phyloP scores from a whole-genome alignment of 805 yeast genomes.

The Sungouiella blattae region DNA sequence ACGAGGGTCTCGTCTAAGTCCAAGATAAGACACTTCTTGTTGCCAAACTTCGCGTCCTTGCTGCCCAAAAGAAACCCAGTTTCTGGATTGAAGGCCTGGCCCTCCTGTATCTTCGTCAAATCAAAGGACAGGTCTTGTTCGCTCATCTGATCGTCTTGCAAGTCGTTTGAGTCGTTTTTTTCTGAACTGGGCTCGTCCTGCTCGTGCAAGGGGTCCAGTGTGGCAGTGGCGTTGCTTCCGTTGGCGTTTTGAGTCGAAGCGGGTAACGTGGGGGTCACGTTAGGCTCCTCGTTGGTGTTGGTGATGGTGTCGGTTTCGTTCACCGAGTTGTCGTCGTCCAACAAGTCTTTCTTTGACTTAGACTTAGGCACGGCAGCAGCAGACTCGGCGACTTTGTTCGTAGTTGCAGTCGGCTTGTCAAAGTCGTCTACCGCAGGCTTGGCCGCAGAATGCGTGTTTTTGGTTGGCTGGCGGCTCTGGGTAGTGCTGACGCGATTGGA shows the following conservation, averaged over 20 bases:
- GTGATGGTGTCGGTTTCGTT: conserved; percentile 43
- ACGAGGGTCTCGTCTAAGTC: conserved; percentile 96
- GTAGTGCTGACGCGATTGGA: conserved; percentile 2
- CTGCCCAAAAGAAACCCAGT: conserved; percentile 66
- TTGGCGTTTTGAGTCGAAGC: neutral
- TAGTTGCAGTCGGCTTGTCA: neutral
- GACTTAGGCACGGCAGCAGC: neutral
- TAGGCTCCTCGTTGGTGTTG: conserved; percentile 29
- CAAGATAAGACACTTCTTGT: conserved; percentile 80
- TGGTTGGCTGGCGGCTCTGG: conserved; percentile 1
- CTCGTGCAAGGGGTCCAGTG: conserved; percentile 1
- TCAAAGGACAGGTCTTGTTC: conserved; percentile 35
- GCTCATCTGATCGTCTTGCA: neutral
- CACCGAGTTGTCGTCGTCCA: conserved; percentile 36
- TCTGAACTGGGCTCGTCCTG: neutral
- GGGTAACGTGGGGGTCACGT: conserved; percentile 13
- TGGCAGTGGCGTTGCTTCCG: conserved; percentile 2
- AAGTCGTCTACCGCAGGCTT: too few species aligned
- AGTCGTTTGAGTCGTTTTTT: neutral
- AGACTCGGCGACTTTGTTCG: neutral
- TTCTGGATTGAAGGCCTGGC: conserved; percentile 60
- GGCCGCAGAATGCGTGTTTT: neutral
- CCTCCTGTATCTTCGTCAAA: conserved; percentile 63
- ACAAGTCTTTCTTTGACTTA: conserved; percentile 20
- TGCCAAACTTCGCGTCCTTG: conserved; percentile 44